phyloP scores from a whole-genome alignment of 805 yeast species.

The Kuraishia ogatae region DNA sequence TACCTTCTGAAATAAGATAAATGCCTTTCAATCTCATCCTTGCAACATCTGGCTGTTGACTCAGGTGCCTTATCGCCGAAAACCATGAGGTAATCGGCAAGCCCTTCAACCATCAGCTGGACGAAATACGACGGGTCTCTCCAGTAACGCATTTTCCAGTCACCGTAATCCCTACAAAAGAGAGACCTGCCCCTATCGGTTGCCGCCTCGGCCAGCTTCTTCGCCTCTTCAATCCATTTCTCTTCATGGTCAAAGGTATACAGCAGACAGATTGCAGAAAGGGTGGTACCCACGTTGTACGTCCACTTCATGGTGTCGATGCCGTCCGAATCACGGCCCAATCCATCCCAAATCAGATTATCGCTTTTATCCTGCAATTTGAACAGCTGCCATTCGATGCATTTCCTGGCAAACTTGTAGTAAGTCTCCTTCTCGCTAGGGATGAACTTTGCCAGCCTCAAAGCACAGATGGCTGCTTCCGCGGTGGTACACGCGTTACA shows the following conservation, averaged over 20 bases:
- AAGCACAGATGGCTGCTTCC: constrained; percentile 55
- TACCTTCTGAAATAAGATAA: constrained; percentile 48
- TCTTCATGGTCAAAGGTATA: constrained; percentile 41
- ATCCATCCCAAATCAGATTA: constrained; percentile 53
- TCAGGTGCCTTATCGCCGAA: constrained; percentile 31
- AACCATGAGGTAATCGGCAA: constrained; percentile 52
- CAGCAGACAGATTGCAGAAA: constrained; percentile 43
- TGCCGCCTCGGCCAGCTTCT: constrained; percentile 47
- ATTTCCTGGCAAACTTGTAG: constrained; percentile 48
- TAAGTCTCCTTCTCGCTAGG: constrained; percentile 38
- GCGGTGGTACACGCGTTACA: constrained; percentile 62
- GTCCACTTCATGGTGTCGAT: constrained; percentile 51
- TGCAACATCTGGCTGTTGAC: constrained; percentile 20
- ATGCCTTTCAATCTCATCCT: constrained; percentile 42
- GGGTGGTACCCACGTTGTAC: constrained; percentile 59
- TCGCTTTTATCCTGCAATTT: constrained; percentile 44
- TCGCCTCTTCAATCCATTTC: constrained; percentile 39
- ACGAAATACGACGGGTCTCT: constrained; percentile 55
- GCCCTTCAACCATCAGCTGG: constrained; percentile 57
- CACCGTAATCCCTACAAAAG: constrained; percentile 54
- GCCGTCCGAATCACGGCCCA: constrained; percentile 33
- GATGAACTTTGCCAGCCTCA: constrained; percentile 44
- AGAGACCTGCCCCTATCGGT: constrained; percentile 46
- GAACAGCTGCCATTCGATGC: constrained; percentile 49
- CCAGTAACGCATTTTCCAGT: constrained; percentile 47